Conservation (phyloP, 768 basidiomycete species). For the Pulveroboletus frians region DNA sequence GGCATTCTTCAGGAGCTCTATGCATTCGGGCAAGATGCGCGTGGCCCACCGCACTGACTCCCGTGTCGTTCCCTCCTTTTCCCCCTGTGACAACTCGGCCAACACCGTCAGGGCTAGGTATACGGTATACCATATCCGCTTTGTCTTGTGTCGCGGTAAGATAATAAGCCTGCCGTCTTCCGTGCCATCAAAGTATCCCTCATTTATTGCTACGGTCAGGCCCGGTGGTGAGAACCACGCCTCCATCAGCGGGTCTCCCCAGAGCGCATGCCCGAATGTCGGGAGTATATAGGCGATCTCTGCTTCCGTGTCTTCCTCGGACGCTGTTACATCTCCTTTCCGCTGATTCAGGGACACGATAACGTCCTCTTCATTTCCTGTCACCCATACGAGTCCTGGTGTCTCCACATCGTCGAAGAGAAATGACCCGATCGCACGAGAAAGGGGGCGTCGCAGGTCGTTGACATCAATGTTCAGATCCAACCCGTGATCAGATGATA, state of each 20-base stretch:
- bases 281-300: constrained; percentile 34
- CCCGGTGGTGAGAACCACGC: constrained; percentile 50
- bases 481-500: constrained; percentile 4
- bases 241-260: constrained; percentile 76
- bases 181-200: constrained; percentile 50
- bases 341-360: constrained; percentile 39
- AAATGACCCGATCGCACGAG: constrained; percentile 68
- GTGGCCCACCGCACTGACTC: constrained; percentile 35
- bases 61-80: constrained; percentile 20
- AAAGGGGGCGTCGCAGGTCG: constrained; percentile 47
- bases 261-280: constrained; percentile 51
- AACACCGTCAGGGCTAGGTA: constrained; percentile 55
- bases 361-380: constrained; percentile 54
- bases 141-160: constrained; percentile 67
- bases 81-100: constrained; percentile 28
- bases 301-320: constrained; percentile 16
- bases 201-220: constrained; percentile 46
- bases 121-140: constrained; percentile 70
- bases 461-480: constrained; percentile 29
- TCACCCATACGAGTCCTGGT: constrained; percentile 62
- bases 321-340: constrained; percentile 8
- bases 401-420: constrained; percentile 75
- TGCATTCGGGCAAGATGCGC: constrained; percentile 36
- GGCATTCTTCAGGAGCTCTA: constrained; percentile 41
- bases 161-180: constrained; percentile 47